phyloP scores from a whole-genome alignment of 2,329 filamentous ascomycete species.

The Epicoccum sorghinum region DNA sequence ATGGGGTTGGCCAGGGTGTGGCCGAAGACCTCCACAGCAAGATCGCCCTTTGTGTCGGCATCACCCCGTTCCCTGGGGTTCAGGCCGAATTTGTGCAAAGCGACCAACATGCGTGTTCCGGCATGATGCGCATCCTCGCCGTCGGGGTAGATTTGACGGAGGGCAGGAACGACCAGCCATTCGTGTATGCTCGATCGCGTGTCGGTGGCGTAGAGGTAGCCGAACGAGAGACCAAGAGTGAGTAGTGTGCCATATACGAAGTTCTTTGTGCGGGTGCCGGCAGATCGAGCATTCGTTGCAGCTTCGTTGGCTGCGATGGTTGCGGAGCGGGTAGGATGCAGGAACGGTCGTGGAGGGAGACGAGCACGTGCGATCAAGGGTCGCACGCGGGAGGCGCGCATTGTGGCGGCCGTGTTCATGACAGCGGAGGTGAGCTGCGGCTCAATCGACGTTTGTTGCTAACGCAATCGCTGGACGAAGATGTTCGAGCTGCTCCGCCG shows the following conservation, averaged over 20 bases:
- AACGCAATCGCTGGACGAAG: conserved; percentile 9
- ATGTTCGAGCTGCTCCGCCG: conserved; percentile 1
- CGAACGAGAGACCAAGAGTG: conserved; percentile 53
- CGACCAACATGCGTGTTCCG: conserved; percentile 73
- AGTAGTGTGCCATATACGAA: conserved; percentile 62
- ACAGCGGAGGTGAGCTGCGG: conserved; percentile 24
- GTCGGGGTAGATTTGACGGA: conserved; percentile 72
- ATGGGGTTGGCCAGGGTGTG: conserved; percentile 81
- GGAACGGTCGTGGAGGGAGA: conserved; percentile 22
- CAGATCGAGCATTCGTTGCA: conserved; percentile 46
- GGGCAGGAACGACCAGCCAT: conserved; percentile 62
- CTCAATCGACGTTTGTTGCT: conserved; percentile 25
- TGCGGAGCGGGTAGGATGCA: conserved; percentile 30
- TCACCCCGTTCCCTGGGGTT: conserved; percentile 82
- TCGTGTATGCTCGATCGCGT: conserved; percentile 60
- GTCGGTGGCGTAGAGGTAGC: conserved; percentile 60
- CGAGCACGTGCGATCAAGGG: conserved; percentile 28
- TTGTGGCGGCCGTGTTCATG: conserved; percentile 35
- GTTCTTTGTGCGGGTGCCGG: conserved; percentile 55
- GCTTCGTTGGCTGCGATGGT: conserved; percentile 34
- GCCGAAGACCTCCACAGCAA: conserved; percentile 74
- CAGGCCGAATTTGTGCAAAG: conserved; percentile 74
- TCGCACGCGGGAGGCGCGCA: conserved; percentile 38
- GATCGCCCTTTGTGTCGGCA: conserved; percentile 58
- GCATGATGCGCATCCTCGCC: conserved; percentile 91